Evolutionary conservation across 495 filamentous ascomycete genomes (phyloP), one percentile per base, ranked within the genome.

Genomic region (Aspergillus cristatus): DNA sequence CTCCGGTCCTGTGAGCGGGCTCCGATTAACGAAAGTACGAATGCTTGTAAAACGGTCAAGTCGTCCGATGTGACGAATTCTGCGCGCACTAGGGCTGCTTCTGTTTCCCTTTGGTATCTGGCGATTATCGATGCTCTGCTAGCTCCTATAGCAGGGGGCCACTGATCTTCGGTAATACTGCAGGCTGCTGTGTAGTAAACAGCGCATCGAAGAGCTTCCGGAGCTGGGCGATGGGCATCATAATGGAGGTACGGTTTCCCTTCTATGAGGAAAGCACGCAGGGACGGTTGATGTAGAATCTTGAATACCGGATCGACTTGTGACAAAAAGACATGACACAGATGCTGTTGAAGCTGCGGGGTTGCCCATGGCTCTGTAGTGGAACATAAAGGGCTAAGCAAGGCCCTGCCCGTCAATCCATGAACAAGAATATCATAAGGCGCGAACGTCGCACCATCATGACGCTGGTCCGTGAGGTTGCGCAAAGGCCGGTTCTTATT

Each of bases 31-130:
- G 62, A 78, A 2, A 80, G 54, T 18, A 73, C 63, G 44, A 76
- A 75, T 7, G 72, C 73, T 46, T 77, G 75, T 14, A 80, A 47
- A 11, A 76, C 66, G 18, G 71, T 65, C 18, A 73, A 53, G 35
- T 79, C 74, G 39, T 73, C 65, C 0, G 70, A 74, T 1, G 55
- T 63, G 2, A 78, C 48, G 42, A 76, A 72, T 38, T 74, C 71
- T 1, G 70, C 68, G 18, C 56, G 51, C 25, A 64, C 63, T 12
- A 79, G 47, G 1, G 70, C 62, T 28, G 61, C 52, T 45, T 78
- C 71, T 7, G 68, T 48, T 4, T 58, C 67, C 14, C 58, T 67
- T 8, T 68, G 70, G 35, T 76, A 75, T 16, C 58, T 57, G 6
- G 55, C 43, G 7, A 72, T 43, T 5, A 74, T 33, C 0, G 48